Base-by-base conservation (phyloP, 192 early-diverging fungal genomes). In the Entomortierella parvispora region DNA sequence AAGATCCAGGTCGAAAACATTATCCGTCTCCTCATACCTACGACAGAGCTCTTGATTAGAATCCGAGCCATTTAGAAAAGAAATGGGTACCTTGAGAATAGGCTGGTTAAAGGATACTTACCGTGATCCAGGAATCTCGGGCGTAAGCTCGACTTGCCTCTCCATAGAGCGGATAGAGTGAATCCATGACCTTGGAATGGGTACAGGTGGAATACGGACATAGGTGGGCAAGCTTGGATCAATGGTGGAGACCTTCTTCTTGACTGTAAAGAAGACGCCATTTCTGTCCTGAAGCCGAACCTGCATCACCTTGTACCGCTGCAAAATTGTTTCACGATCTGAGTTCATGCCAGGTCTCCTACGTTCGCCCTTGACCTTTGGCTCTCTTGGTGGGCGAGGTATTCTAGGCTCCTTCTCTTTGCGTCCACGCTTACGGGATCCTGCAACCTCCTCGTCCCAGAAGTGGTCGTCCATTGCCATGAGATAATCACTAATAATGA, bases 191-290 rank as follows among this genome's bases (percentile, higher is more conserved):
- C 88, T 83, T 29, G 95, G 89, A 50, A 97, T 92, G 11, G 95
- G 95, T 11, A 82, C 84, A 20, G 93, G 87, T 51, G 94, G 94
- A 48, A 97, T 95, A 53, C 91, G 89, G 15, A 97, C 86, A 84
- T 96, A 96, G 0, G 95, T 96, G 2, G 94, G 94, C 61, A 94
- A 70, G 59, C 87, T 91, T 0, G 93, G 94, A 68, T 97, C 93
- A 11, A 93, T 86, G 8, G 92, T 85, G 85, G 79, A 88, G 53
- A 96, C 86, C 63, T 92, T 91, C 68, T 92, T 94, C 69, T 93
- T 95, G 65, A 96, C 87, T 58, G 92, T 91, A 68, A 95, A 94
- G 58, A 85, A 93, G 68, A 93, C 92, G 11, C 94, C 94, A 58
- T 94, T 87, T 20, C 88, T 82, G 80, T 97, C 94, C 75, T 95